Percentiles rank a stretch among this genome's conserved stretches.
Conservation (phyloP, 2,329 filamentous ascomycete genomes). For the Xylaria sp. region DNA sequence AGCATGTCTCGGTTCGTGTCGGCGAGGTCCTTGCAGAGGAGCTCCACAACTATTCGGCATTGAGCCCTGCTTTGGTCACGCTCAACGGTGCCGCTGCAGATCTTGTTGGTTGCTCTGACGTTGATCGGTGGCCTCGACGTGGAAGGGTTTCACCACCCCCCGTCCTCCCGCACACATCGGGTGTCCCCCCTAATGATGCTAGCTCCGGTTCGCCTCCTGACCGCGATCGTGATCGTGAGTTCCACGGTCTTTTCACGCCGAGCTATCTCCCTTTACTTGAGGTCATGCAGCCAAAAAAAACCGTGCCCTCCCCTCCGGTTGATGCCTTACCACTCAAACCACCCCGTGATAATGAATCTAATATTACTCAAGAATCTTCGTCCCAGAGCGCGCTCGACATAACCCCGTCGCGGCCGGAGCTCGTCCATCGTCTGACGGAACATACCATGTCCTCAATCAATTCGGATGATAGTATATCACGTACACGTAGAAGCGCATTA, state of each 20-base stretch:
- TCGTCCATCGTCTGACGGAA: slow-evolving; percentile 51
- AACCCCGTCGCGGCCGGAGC: slow-evolving; percentile 41
- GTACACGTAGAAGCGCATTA: slow-evolving; percentile 59
- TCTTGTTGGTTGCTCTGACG: slow-evolving; percentile 25
- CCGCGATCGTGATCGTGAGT: slow-evolving; percentile 63
- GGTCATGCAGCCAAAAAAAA: slow-evolving; percentile 42
- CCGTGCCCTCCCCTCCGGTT: slow-evolving; percentile 26
- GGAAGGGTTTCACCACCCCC: slow-evolving; percentile 47
- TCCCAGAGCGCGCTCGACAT: slow-evolving; percentile 26
- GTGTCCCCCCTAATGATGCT: slow-evolving; percentile 43
- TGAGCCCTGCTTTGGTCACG: slow-evolving; percentile 46
- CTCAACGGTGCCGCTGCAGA: slow-evolving; percentile 25
- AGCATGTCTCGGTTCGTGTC: slow-evolving; percentile 54
- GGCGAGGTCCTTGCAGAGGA: slow-evolving; percentile 53
- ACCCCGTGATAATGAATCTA: slow-evolving; percentile 32
- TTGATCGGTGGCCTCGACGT: slow-evolving; percentile 34
- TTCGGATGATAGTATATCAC: slow-evolving; percentile 59
- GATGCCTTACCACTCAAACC: slow-evolving; percentile 19
- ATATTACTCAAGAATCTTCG: slow-evolving; percentile 31
- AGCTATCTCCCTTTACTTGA: slow-evolving; percentile 67
- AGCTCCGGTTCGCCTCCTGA: slow-evolving; percentile 54
- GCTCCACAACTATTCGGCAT: slow-evolving; percentile 52
- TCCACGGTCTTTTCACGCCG: slow-evolving; percentile 68
- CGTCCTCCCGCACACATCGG: slow-evolving; percentile 47
- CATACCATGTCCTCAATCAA: slow-evolving; percentile 56